phyloP scores from a whole-genome alignment of 2,329 filamentous ascomycete genomes.

The Aureobasidium pullulans region DNA sequence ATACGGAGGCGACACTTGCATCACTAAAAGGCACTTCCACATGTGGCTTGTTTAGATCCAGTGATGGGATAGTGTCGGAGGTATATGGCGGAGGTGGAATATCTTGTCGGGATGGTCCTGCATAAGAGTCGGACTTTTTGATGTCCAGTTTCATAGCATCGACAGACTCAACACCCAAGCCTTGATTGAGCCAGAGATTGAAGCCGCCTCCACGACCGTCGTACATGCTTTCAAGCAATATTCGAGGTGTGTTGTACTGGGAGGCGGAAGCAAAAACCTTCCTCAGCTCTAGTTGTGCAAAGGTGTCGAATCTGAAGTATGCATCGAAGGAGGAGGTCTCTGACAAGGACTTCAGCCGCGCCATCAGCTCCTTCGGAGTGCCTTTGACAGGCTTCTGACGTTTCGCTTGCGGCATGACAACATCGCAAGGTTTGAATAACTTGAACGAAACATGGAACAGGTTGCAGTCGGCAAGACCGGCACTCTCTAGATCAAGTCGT shows the following conservation, averaged over 20 bases:
- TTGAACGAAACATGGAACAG: not conserved
- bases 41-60: not conserved
- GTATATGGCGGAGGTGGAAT: not conserved
- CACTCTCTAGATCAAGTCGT: not conserved
- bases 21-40: not conserved
- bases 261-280: not conserved
- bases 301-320: constrained; percentile 2
- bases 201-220: not conserved
- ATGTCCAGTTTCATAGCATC: not conserved
- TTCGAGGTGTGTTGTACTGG: not conserved
- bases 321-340: not conserved
- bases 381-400: not conserved
- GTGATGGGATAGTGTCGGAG: not conserved
- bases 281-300: not conserved
- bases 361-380: not conserved
- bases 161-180: not conserved
- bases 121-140: not conserved
- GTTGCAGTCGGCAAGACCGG: not conserved
- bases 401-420: not conserved
- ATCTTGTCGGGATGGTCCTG: not conserved
- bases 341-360: not conserved
- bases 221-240: constrained; percentile 5
- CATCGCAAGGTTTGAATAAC: not conserved
- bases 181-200: constrained; percentile 2
- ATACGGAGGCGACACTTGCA: not conserved